Evolutionary conservation across 1,284 basidiomycete genomes (phyloP).

Genomic region (Veloporphyrellus conicus): DNA sequence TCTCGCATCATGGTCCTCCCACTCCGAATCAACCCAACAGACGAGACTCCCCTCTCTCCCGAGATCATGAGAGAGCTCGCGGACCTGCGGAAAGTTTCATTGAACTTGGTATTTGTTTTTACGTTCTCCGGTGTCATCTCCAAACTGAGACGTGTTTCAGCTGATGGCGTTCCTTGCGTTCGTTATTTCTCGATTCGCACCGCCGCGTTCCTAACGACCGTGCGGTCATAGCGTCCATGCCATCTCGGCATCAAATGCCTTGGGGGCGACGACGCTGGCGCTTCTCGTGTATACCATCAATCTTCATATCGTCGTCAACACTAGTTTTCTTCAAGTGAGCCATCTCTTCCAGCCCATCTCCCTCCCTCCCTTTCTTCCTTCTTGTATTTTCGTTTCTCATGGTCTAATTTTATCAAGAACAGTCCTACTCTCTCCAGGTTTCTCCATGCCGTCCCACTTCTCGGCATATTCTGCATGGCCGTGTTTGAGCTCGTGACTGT

Average conservation of each 20-base stretch:
- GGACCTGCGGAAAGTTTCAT: conserved; percentile 21
- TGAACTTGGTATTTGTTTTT: conserved; percentile 21
- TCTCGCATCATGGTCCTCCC: background rate
- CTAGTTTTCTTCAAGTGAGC: conserved; percentile 20
- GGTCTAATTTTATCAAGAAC: conserved; percentile 9
- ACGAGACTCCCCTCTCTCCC: conserved; percentile 3
- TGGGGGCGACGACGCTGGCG: conserved; percentile 23
- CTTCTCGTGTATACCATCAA: conserved; percentile 33
- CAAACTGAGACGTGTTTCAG: conserved; percentile 13
- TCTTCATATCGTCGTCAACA: conserved; percentile 21
- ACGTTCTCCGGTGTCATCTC: background rate
- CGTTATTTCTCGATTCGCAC: conserved; percentile 5
- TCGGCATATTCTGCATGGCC: conserved; percentile 28
- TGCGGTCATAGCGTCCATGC: conserved; percentile 19
- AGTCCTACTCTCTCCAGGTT: conserved; percentile 13
- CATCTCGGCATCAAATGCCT: conserved; percentile 17
- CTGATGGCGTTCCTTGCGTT: conserved; percentile 29
- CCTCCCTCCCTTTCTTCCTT: background rate
- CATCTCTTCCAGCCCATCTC: background rate
- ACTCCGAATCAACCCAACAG: background rate
- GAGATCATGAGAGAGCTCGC: conserved; percentile 24
- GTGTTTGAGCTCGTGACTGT: conserved; percentile 15
- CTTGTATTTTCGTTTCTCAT: background rate
- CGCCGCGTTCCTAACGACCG: background rate
- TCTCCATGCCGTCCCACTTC: conserved; percentile 27